Evolutionary conservation across 768 basidiomycete genomes (phyloP).

Genomic region (Antrodiella citrinella): DNA sequence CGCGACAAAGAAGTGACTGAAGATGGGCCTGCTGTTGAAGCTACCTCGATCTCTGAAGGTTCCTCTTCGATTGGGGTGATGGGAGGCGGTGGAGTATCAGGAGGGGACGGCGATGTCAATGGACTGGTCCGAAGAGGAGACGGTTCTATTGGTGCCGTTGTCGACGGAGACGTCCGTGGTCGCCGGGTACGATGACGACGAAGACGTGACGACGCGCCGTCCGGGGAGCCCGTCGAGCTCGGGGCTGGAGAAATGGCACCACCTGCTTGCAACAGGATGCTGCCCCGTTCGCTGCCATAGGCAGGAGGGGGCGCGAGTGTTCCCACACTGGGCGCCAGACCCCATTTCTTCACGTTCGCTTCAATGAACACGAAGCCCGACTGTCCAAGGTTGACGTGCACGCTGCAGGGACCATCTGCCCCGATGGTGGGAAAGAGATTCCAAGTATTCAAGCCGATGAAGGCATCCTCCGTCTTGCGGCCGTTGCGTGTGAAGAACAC

Average conservation of each 20-base stretch:
- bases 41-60: slow-evolving; percentile 24
- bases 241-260: slow-evolving; percentile 28
- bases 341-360: slow-evolving; percentile 99
- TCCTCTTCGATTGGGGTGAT: slow-evolving; percentile 74
- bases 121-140: slow-evolving; percentile 59
- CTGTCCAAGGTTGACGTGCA: slow-evolving; percentile 97
- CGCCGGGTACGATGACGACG: slow-evolving; percentile 60
- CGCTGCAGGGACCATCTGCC: slow-evolving; percentile 91
- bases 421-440: slow-evolving; percentile 98
- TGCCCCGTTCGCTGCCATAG: slow-evolving; percentile 94
- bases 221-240: slow-evolving; percentile 33
- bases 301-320: slow-evolving; percentile 97
- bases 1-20: slow-evolving; percentile 34
- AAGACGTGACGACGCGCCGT: slow-evolving; percentile 41
- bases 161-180: slow-evolving; percentile 34
- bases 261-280: slow-evolving; percentile 90
- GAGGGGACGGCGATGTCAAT: slow-evolving; percentile 32
- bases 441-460: slow-evolving; percentile 78
- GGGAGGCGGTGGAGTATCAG: slow-evolving; percentile 50
- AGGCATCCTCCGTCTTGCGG: slow-evolving; percentile 94
- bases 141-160: slow-evolving; percentile 39
- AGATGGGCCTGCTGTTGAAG: slow-evolving; percentile 28
- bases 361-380: slow-evolving; percentile 99
- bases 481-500: slow-evolving; percentile 99
- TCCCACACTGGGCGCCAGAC: slow-evolving; percentile 92